A percentile compares a stretch with the other conserved stretches of the same genome.
Conservation (phyloP, 2,329 filamentous ascomycete species). For the Lecanicillium sp. region DNA sequence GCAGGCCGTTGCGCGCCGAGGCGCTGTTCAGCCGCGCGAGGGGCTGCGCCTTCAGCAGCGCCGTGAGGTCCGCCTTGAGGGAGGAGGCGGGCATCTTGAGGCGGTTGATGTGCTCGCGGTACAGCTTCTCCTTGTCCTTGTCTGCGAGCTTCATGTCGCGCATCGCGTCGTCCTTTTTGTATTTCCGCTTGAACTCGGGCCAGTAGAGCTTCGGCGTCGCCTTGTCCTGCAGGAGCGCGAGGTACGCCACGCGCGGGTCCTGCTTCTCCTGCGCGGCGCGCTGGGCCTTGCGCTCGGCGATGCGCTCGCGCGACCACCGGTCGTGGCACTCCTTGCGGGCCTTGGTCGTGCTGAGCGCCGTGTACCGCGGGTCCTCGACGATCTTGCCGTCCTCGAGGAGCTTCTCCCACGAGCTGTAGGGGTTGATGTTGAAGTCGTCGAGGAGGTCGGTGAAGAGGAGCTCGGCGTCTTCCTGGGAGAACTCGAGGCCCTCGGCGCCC, state of each 20-base stretch:
- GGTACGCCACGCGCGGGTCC: slow-evolving; percentile 77
- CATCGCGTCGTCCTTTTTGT: slow-evolving; percentile 74
- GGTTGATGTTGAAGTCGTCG: slow-evolving; percentile 74
- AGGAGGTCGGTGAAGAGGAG: slow-evolving; percentile 81
- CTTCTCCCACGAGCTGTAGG: slow-evolving; percentile 88
- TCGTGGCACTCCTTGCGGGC: slow-evolving; percentile 76
- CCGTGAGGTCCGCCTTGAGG: slow-evolving; percentile 63
- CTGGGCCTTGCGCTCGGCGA: slow-evolving; percentile 64
- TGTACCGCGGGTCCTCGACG: slow-evolving; percentile 82
- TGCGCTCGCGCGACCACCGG: slow-evolving; percentile 73
- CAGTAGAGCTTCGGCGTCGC: slow-evolving; percentile 92
- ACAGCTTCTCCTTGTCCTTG: slow-evolving; percentile 73
- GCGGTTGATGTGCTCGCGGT: slow-evolving; percentile 65
- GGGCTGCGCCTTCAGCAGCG: slow-evolving; percentile 58
- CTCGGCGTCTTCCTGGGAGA: slow-evolving; percentile 70
- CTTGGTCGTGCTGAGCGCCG: slow-evolving; percentile 73
- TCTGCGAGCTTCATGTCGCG: slow-evolving; percentile 64
- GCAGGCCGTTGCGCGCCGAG: slow-evolving; percentile 52
- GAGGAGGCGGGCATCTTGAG: slow-evolving; percentile 60
- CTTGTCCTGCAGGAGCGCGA: slow-evolving; percentile 72
- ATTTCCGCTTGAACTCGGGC: slow-evolving; percentile 93
- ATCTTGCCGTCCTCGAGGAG: slow-evolving; percentile 76
- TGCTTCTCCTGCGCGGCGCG: slow-evolving; percentile 71
- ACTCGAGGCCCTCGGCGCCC: slow-evolving; percentile 60
- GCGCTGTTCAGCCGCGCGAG: slow-evolving; percentile 52